Conservation (phyloP, 352 stramenopile genomes). For the Blastocystis sp. region DNA sequence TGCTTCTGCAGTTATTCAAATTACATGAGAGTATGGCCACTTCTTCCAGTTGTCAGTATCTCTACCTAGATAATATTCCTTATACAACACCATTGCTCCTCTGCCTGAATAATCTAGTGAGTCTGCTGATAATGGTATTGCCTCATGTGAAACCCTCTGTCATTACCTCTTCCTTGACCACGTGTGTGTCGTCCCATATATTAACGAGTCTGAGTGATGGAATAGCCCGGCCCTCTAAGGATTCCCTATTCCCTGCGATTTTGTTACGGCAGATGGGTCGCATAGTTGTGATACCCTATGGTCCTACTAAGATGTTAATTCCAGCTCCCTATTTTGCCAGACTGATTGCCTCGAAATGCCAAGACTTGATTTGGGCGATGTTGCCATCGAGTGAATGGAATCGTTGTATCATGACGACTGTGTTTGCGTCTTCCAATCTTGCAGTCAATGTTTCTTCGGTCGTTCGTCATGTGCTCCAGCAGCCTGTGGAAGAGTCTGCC, state of each 20-base stretch:
- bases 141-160: neutral
- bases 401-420: neutral
- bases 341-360: constrained; percentile 14
- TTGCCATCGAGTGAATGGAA: neutral
- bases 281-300: neutral
- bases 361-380: constrained; percentile 31
- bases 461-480: neutral
- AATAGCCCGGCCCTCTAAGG: neutral
- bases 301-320: constrained; percentile 18
- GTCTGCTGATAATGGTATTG: neutral
- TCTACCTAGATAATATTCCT: constrained; percentile 9
- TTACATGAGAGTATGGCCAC: neutral
- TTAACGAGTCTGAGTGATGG: neutral
- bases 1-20: constrained; percentile 7
- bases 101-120: neutral
- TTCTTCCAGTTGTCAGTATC: neutral
- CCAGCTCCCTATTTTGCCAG: constrained; percentile 38
- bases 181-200: neutral
- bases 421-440: neutral
- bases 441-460: neutral
- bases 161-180: neutral
- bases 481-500: neutral
- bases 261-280: constrained; percentile 30
- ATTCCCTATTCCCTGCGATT: neutral
- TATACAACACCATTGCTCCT: constrained; percentile 20